Evolutionary conservation across 108 stramenopile genomes (phyloP).

Genomic region (Cyclotella cryptica): DNA sequence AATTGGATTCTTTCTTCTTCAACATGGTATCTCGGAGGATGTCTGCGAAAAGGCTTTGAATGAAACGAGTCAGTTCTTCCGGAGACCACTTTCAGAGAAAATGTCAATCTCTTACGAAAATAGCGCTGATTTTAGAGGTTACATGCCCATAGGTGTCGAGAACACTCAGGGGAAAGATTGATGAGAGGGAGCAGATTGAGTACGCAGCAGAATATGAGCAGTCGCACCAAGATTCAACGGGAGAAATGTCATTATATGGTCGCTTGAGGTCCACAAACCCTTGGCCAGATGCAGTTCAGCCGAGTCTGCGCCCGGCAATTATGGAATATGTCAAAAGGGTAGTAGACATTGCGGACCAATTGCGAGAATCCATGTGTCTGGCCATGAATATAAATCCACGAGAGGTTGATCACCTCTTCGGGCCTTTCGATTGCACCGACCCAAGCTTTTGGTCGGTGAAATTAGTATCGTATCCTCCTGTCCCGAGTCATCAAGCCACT

Average conservation of each 20-base stretch:
- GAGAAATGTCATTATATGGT: conserved; percentile 47
- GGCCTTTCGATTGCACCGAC: conserved; percentile 12
- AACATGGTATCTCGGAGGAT: conserved; percentile 51
- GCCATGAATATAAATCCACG: conserved; percentile 55
- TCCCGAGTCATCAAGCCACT: neutral
- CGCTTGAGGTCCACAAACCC: conserved; percentile 60
- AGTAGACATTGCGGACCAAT: conserved; percentile 48
- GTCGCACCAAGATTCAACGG: neutral
- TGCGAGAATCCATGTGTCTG: conserved; percentile 66
- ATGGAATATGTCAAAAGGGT: conserved; percentile 48
- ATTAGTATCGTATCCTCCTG: conserved; percentile 67
- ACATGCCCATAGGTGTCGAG: conserved; percentile 77
- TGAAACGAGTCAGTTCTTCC: conserved; percentile 62
- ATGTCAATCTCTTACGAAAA: conserved; percentile 64
- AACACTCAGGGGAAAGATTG: conserved; percentile 76
- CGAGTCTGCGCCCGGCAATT: conserved; percentile 50
- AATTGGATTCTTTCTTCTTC: conserved; percentile 71
- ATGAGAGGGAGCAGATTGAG: conserved; percentile 76
- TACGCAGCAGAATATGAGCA: conserved; percentile 63
- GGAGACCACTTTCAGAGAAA: conserved; percentile 62
- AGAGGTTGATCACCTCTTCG: conserved; percentile 43
- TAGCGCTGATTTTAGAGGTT: conserved; percentile 66
- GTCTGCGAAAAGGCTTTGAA: conserved; percentile 43
- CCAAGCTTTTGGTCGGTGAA: conserved; percentile 72
- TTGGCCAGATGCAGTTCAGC: conserved; percentile 64